phyloP scores from a whole-genome alignment of 2,329 filamentous ascomycete genomes.

The Aureobasidium sp. region DNA sequence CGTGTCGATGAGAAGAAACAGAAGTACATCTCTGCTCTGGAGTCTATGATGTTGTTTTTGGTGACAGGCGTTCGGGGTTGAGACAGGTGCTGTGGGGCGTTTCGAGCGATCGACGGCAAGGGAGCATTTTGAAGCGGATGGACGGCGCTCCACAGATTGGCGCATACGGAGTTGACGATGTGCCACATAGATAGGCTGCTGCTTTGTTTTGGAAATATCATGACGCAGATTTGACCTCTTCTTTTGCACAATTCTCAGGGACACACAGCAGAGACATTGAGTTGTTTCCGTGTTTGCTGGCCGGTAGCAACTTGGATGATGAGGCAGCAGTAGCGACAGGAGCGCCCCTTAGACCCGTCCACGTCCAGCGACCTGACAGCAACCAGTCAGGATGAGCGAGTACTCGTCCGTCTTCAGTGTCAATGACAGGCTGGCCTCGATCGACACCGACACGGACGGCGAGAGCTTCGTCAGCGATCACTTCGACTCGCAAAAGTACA shows the following conservation, averaged over 20 bases:
- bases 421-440: constrained; percentile 48
- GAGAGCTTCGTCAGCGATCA: constrained; percentile 25
- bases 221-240: not conserved
- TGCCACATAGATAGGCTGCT: not conserved
- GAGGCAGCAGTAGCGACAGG: constrained; percentile 14
- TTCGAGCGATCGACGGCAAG: not conserved
- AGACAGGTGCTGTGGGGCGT: not conserved
- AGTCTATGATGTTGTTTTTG: not conserved
- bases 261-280: not conserved
- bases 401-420: constrained; percentile 44
- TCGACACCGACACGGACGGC: constrained; percentile 39
- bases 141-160: constrained; percentile 5
- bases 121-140: not conserved
- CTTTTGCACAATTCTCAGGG: not conserved
- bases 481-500: constrained; percentile 67
- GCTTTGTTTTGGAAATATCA: not conserved
- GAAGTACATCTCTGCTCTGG: not conserved
- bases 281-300: not conserved
- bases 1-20: not conserved
- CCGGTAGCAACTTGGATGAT: not conserved
- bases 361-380: not conserved
- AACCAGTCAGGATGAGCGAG: constrained; percentile 31
- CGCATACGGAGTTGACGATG: not conserved
- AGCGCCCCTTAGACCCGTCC: not conserved
- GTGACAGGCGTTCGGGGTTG: constrained; percentile 12